These are phyloP conservation scores for Butyriboletus appendiculatus DNA, from an alignment of 1,284 basidiomycete genomes.

Conservation along the genomic window DNA sequence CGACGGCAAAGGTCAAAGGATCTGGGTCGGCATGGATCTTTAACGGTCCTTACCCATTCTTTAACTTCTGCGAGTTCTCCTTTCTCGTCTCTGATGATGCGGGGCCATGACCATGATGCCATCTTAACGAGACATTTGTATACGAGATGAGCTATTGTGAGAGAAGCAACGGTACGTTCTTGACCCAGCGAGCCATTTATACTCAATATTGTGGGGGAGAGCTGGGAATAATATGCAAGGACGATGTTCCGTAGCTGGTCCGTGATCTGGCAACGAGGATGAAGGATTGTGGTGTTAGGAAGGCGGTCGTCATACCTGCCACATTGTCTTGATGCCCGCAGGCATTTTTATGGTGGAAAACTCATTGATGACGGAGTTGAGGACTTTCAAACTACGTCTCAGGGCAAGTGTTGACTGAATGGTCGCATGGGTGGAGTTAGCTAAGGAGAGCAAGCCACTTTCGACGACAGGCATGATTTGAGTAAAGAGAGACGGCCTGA, in stretches of 20 bases:
- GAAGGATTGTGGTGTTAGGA: slow-evolving; percentile 1
- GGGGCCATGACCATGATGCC: slow-evolving; percentile 69
- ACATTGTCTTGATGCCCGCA: slow-evolving; percentile 64
- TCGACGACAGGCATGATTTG: slow-evolving; percentile 60
- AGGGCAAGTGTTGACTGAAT: slow-evolving; percentile 52
- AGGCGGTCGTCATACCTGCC: slow-evolving; percentile 41
- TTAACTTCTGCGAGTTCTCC: slow-evolving; percentile 46
- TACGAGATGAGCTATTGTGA: slow-evolving; percentile 63
- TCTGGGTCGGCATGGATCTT: background rate
- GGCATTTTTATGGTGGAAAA: slow-evolving; percentile 67
- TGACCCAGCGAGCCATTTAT: slow-evolving; percentile 41
- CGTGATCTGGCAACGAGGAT: slow-evolving; percentile 48
- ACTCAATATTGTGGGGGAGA: slow-evolving; percentile 48
- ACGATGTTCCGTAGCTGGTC: slow-evolving; percentile 52
- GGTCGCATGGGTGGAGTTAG: slow-evolving; percentile 42
- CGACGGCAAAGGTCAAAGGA: slow-evolving; percentile 8
- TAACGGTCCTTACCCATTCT: slow-evolving; percentile 51
- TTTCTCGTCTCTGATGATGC: slow-evolving; percentile 44
- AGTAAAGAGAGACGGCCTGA: slow-evolving; percentile 63
- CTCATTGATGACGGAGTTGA: slow-evolving; percentile 69
- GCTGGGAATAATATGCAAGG: slow-evolving; percentile 55
- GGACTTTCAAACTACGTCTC: slow-evolving; percentile 57
- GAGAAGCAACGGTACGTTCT: slow-evolving; percentile 47
- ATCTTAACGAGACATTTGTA: slow-evolving; percentile 72
- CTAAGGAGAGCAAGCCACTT: slow-evolving; percentile 50